phyloP scores from a whole-genome alignment of 441 rosid genomes.

The Populus hybrid region DNA sequence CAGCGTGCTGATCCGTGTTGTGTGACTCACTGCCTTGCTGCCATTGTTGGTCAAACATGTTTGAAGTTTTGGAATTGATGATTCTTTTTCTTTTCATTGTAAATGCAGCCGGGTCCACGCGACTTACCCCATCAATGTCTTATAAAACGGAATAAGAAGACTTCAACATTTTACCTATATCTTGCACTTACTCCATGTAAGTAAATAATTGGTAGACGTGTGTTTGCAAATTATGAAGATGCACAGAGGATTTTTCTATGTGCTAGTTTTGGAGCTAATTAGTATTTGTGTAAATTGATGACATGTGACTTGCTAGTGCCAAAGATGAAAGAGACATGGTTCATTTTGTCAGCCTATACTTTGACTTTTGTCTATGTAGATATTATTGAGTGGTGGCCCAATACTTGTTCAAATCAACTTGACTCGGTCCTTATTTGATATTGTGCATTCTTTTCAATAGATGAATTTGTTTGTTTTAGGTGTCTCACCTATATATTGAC shows the following conservation, averaged over 20 bases:
- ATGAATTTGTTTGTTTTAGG: slow-evolving; percentile 20
- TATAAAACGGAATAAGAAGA: slow-evolving; percentile 70
- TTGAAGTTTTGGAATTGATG: slow-evolving; percentile 11
- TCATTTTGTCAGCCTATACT: slow-evolving; percentile 30
- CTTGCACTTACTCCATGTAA: slow-evolving; percentile 76
- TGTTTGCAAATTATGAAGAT: not conserved
- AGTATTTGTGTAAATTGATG: slow-evolving; percentile 12
- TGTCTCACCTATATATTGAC: slow-evolving; percentile 25
- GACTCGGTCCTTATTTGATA: slow-evolving; percentile 28
- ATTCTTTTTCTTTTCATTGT: slow-evolving; percentile 8
- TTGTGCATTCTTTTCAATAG: slow-evolving; percentile 14
- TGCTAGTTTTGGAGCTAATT: slow-evolving; percentile 2
- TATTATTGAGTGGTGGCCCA: slow-evolving; percentile 16
- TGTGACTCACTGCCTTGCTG: not conserved
- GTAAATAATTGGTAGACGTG: slow-evolving; percentile 24
- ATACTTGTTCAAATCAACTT: slow-evolving; percentile 23
- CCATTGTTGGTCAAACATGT: not conserved
- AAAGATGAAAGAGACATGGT: slow-evolving; percentile 12
- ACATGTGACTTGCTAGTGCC: not conserved
- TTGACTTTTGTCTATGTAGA: slow-evolving; percentile 23
- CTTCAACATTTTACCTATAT: slow-evolving; percentile 72
- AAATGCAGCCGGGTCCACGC: slow-evolving; percentile 84
- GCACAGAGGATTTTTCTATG: not conserved
- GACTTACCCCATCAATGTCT: slow-evolving; percentile 73
- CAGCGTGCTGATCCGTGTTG: not conserved